Conservation (phyloP, 2,329 filamentous ascomycete genomes). For the Microdochium nivale region DNA sequence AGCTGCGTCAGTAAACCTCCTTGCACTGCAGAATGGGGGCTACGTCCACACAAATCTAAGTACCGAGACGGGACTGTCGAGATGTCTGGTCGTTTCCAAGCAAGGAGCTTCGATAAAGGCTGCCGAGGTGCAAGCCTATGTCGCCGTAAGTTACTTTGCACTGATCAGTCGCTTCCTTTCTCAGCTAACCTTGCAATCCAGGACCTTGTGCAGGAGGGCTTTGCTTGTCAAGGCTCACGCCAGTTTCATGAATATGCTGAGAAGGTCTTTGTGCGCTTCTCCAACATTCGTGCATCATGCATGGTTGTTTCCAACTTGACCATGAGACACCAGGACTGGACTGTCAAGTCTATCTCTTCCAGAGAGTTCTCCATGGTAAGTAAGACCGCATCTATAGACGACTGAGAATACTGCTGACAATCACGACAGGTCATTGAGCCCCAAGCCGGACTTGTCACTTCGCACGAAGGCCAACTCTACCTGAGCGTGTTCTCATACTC, state of each 20-base stretch:
- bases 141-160: slow-evolving; percentile 28
- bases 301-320: slow-evolving; percentile 37
- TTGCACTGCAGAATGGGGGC: slow-evolving; percentile 7
- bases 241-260: slow-evolving; percentile 26
- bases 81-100: slow-evolving; percentile 32
- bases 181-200: slow-evolving; percentile 15
- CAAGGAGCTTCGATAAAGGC: neutral
- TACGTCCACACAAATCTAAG: slow-evolving; percentile 30
- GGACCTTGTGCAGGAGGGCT: slow-evolving; percentile 28
- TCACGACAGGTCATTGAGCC: slow-evolving; percentile 17
- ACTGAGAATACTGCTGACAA: slow-evolving; percentile 2
- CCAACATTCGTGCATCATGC: slow-evolving; percentile 52
- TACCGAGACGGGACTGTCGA: slow-evolving; percentile 34
- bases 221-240: slow-evolving; percentile 26
- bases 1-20: neutral
- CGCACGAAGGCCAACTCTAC: slow-evolving; percentile 47
- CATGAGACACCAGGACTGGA: slow-evolving; percentile 35
- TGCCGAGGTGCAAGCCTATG: slow-evolving; percentile 15
- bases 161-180: neutral
- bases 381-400: neutral
- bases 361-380: slow-evolving; percentile 33
- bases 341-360: slow-evolving; percentile 32
- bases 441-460: slow-evolving; percentile 19
- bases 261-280: slow-evolving; percentile 45
- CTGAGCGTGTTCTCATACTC: slow-evolving; percentile 32